Percentiles rank a stretch among this genome's conserved stretches.
These are phyloP conservation scores for Leucocoprinus birnbaumii DNA, from an alignment of 768 basidiomycete genomes.

Conservation along the genomic window DNA sequence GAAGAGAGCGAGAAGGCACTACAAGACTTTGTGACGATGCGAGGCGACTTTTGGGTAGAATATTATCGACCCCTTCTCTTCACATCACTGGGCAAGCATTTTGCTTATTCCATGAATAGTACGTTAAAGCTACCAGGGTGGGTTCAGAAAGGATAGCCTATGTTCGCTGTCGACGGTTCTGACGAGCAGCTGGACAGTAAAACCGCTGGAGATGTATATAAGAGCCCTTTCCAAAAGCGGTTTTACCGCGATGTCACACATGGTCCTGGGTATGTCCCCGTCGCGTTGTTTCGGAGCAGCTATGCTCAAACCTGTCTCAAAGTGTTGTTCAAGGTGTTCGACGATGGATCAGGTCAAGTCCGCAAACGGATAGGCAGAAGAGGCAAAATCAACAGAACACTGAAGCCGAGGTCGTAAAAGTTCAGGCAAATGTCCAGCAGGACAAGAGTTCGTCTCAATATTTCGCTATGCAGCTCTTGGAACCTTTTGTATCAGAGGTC, in stretches of 20 bases:
- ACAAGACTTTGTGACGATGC: slow-evolving; percentile 51
- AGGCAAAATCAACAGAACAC: slow-evolving; percentile 36
- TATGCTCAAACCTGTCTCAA: no score
- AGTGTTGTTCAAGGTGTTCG: slow-evolving; percentile 80
- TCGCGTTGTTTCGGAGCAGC: not conserved
- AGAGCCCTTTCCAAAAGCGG: slow-evolving; percentile 75
- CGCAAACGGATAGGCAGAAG: slow-evolving; percentile 34
- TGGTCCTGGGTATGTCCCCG: not conserved
- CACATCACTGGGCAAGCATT: slow-evolving; percentile 84
- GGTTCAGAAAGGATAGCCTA: slow-evolving; percentile 17
- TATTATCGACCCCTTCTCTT: slow-evolving; percentile 86
- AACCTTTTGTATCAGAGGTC: slow-evolving; percentile 59
- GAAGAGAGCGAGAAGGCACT: slow-evolving; percentile 66
- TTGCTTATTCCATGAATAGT: slow-evolving; percentile 91
- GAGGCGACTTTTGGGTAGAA: slow-evolving; percentile 82
- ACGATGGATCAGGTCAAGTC: slow-evolving; percentile 68
- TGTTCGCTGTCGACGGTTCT: not conserved
- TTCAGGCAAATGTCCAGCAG: slow-evolving; percentile 24
- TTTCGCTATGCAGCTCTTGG: slow-evolving; percentile 54
- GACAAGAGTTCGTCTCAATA: slow-evolving; percentile 53
- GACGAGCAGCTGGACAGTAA: slow-evolving; percentile 43
- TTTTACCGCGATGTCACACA: slow-evolving; percentile 27
- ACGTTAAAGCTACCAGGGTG: slow-evolving; percentile 82
- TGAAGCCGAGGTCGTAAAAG: slow-evolving; percentile 27
- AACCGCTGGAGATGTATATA: slow-evolving; percentile 60